Evolutionary conservation across 495 filamentous ascomycete species (phyloP), one percentile per base, ranked within the genome.

Genomic region (Penicillium coffeae): DNA sequence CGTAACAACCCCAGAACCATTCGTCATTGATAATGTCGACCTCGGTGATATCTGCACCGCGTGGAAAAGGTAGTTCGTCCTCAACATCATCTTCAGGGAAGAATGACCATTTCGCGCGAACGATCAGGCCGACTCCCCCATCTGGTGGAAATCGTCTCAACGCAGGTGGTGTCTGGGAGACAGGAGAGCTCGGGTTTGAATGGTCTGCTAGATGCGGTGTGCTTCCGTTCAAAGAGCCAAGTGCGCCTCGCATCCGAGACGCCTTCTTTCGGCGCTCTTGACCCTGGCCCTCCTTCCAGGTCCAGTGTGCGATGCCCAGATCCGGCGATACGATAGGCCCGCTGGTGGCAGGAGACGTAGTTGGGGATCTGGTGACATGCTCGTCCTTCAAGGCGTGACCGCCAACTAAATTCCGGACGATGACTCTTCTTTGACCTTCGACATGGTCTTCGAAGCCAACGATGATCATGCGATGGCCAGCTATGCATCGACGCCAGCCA

Each of bases 401-500:
- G 3, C 90, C 90, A 1, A 94, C 86, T 0, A 86, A 58, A 32
- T 89, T 87, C n/a, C 72, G 65, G 7, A 84, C 70, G 2, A 84
- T 73, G 15, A 79, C 57, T 3, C 84, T 67, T 41, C 78, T 62
- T 51, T 85, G 86, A 9, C 77, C 76, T 16, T 75, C 75, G 16
- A 72, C 66, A 15, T 65, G 62, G 48, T 89, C 84, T 47, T 83
- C 70, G 57, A 87, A 95, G 1, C 80, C 83, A 4, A 90, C 69
- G n/a, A 93, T 68, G 0, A 84, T 80, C 87, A 95, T 93, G 7
- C 90, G 79, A 59, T 96, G 90, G n/a, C 86, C 87, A 32, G 72
- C 64, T 0, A 80, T 71, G 58, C 90, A 96, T 19, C 87, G 77
- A 8, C 90, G 77, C 90, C 90, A 95, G 3, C 90, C 90, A 20